Conservation (phyloP, 2,329 filamentous ascomycete species). For the Colletotrichum kahawae region DNA sequence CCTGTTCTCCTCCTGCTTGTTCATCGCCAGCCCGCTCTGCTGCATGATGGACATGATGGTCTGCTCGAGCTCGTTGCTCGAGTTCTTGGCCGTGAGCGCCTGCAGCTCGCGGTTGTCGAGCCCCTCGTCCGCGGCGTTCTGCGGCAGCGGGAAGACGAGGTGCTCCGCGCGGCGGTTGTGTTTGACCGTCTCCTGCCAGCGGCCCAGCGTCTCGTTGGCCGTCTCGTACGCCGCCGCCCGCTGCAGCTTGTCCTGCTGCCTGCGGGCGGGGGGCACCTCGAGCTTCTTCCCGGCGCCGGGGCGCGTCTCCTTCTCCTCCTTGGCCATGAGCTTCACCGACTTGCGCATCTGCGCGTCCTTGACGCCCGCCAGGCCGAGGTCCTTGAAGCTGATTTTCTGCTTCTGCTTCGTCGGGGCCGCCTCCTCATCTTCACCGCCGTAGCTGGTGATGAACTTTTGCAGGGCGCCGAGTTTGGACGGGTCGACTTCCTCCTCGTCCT, state of each 20-base stretch:
- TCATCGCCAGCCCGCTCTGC: constrained; percentile 77
- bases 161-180: constrained; percentile 91
- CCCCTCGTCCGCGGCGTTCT: constrained; percentile 68
- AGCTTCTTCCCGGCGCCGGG: constrained; percentile 68
- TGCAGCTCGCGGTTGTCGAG: constrained; percentile 67
- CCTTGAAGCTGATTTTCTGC: constrained; percentile 74
- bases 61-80: constrained; percentile 78
- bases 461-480: constrained; percentile 68
- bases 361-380: constrained; percentile 73
- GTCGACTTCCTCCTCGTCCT: constrained; percentile 50
- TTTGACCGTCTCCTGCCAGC: constrained; percentile 96
- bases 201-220: constrained; percentile 86
- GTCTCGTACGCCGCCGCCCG: constrained; percentile 85
- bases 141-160: constrained; percentile 82
- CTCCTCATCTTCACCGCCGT: constrained; percentile 65
- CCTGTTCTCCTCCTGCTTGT: constrained; percentile 46
- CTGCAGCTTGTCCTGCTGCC: constrained; percentile 85
- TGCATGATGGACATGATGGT: constrained; percentile 89
- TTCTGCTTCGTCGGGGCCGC: constrained; percentile 27
- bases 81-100: constrained; percentile 66
- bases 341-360: constrained; percentile 79
- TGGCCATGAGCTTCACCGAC: constrained; percentile 76
- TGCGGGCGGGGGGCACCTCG: constrained; percentile 80
- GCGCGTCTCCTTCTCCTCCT: constrained; percentile 58
- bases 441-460: constrained; percentile 71